Conservation (phyloP, 495 filamentous ascomycete species). For the Aspergillus affinis region DNA sequence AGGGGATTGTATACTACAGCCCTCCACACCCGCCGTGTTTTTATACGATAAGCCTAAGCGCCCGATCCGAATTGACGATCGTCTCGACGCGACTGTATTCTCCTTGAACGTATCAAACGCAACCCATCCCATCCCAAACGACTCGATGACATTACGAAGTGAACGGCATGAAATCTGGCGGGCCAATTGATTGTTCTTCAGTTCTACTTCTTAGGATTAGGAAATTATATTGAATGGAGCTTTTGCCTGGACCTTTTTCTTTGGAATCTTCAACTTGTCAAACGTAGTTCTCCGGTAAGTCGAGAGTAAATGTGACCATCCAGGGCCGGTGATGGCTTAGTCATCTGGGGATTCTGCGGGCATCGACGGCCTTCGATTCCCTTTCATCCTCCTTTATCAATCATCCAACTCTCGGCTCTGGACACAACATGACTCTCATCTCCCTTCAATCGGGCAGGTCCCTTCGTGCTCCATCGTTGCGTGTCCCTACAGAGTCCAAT, state of each 20-base stretch:
- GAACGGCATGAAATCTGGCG: conserved; percentile 22
- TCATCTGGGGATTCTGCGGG: conserved; percentile 35
- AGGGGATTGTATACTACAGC: neutral
- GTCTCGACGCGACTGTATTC: neutral
- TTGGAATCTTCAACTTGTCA: too few species aligned
- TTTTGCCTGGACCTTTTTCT: conserved; percentile 1
- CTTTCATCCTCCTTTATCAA: conserved; percentile 1
- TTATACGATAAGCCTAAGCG: neutral
- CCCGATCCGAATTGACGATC: neutral
- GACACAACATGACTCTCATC: too few species aligned
- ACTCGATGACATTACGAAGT: conserved; percentile 41
- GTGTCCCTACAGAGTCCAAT: neutral
- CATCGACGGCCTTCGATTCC: conserved; percentile 37
- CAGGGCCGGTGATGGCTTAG: conserved; percentile 22
- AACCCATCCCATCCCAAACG: conserved; percentile 23
- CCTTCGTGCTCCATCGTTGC: too few species aligned
- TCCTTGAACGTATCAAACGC: conserved; percentile 4
- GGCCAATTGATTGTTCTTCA: conserved; percentile 22
- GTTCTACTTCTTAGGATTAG: conserved; percentile 23
- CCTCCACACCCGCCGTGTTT: neutral
- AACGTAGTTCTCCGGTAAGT: too few species aligned
- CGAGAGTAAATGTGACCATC: neutral
- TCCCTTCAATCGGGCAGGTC: too few species aligned
- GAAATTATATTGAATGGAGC: conserved; percentile 17
- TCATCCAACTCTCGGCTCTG: neutral